Percentiles rank a stretch among this genome's conserved stretches.
phyloP scores from a whole-genome alignment of 345 rosid species.

The Eucalyptus shirleyi region DNA sequence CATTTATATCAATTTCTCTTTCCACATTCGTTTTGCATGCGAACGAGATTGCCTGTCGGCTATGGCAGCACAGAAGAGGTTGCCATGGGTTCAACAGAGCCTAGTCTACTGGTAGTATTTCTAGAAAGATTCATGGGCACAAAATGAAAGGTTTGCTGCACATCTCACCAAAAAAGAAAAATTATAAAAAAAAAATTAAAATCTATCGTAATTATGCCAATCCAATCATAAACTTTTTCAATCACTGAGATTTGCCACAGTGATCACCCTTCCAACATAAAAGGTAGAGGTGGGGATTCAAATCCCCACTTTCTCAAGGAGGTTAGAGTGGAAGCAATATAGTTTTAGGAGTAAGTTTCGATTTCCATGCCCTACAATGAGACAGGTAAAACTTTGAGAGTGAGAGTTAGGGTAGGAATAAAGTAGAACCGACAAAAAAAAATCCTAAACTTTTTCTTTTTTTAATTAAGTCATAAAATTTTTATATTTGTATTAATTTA shows the following conservation, averaged over 20 bases:
- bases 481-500: too few species aligned
- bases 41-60: not conserved
- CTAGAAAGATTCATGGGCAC: not conserved
- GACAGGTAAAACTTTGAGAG: rapidly evolving
- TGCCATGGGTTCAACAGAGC: not conserved
- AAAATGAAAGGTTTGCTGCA: not conserved
- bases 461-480: rapidly evolving
- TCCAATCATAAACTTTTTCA: too few species aligned
- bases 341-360: rapidly evolving
- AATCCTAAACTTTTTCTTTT: too few species aligned
- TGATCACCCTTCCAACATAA: rapidly evolving
- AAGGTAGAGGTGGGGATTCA: rapidly evolving
- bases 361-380: rapidly evolving
- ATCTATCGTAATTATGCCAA: too few species aligned
- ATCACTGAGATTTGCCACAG: rapidly evolving
- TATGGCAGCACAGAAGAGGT: not conserved
- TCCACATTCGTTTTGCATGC: not conserved
- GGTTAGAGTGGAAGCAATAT: too few species aligned
- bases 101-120: not conserved
- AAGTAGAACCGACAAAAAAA: too few species aligned
- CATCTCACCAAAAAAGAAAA: not conserved
- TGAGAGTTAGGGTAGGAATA: too few species aligned
- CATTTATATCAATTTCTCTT: not conserved
- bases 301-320: too few species aligned
- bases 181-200: too few species aligned